phyloP scores from a whole-genome alignment of 306 rosid species.

The Begonia fuchsioides region DNA sequence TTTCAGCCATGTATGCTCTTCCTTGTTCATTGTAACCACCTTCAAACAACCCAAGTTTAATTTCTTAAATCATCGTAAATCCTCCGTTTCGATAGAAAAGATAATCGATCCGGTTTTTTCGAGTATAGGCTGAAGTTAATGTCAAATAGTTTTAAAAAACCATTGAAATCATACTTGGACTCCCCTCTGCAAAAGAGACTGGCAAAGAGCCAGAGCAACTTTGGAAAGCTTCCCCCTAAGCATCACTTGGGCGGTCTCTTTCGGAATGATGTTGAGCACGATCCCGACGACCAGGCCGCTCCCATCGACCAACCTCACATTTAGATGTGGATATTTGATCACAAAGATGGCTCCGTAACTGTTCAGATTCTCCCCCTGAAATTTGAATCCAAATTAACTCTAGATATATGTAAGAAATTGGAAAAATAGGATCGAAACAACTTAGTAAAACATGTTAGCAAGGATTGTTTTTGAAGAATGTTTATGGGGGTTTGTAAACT shows the following conservation, averaged over 20 bases:
- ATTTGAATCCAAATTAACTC: too few relatives aligned
- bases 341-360: constrained; percentile 40
- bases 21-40: constrained; percentile 24
- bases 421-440: too few relatives aligned
- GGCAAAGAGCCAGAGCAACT: constrained; percentile 45
- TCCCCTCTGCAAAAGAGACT: constrained; percentile 29
- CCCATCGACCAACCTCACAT: constrained; percentile 63
- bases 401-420: too few relatives aligned
- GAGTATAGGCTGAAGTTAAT: too few relatives aligned
- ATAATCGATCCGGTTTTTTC: too few relatives aligned
- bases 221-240: constrained; percentile 56
- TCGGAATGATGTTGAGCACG: constrained; percentile 40
- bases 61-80: not conserved
- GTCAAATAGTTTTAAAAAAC: too few relatives aligned
- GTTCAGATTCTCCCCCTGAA: constrained; percentile 49
- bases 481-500: not conserved
- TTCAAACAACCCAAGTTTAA: constrained; percentile 1
- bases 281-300: constrained; percentile 48
- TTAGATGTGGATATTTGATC: constrained; percentile 29
- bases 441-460: too few relatives aligned
- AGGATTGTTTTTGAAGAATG: too few relatives aligned
- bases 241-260: constrained; percentile 44
- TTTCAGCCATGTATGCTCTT: constrained; percentile 29
- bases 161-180: constrained; percentile 27
- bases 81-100: too few relatives aligned